Conservation (phyloP, 768 basidiomycete species). For the Kwoniella europaea region DNA sequence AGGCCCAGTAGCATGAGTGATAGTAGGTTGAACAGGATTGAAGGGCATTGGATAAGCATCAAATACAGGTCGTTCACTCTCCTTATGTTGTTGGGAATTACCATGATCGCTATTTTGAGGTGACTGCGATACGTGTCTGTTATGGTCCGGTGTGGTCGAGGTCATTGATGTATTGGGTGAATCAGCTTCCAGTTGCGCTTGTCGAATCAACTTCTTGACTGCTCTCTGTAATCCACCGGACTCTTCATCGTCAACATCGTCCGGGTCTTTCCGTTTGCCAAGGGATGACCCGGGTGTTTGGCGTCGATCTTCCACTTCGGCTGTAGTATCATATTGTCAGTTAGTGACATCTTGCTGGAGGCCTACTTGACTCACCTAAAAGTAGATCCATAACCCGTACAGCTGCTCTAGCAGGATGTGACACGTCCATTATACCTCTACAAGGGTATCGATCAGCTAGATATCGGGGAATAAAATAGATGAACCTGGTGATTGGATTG, state of each 20-base stretch:
- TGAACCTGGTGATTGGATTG: not conserved
- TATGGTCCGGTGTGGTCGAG: conserved; percentile 6
- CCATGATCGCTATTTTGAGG: conserved; percentile 11
- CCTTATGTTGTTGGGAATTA: conserved; percentile 13
- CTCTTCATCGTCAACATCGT: conserved; percentile 31
- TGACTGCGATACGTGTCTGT: conserved; percentile 19
- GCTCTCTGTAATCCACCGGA: conserved; percentile 53
- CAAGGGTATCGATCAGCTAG: conserved; percentile 11
- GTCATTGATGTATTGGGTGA: conserved; percentile 29
- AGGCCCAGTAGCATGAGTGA: conserved; percentile 21
- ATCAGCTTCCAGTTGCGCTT: conserved; percentile 51
- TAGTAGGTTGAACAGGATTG: conserved; percentile 25
- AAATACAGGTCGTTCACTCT: conserved; percentile 40
- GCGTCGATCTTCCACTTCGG: conserved; percentile 54
- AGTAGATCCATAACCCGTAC: conserved; percentile 57
- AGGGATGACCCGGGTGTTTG: conserved; percentile 37
- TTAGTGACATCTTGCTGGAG: too few relatives aligned
- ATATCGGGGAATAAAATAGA: not conserved
- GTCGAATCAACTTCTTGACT: conserved; percentile 56
- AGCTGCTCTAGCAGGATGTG: conserved; percentile 54
- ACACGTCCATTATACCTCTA: conserved; percentile 52
- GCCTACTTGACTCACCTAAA: conserved; percentile 41
- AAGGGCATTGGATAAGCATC: conserved; percentile 50
- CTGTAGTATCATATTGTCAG: conserved; percentile 19
- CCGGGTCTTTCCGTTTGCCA: conserved; percentile 48